Conservation (phyloP, 345 rosid genomes). For the Dipteronia dyeriana region DNA sequence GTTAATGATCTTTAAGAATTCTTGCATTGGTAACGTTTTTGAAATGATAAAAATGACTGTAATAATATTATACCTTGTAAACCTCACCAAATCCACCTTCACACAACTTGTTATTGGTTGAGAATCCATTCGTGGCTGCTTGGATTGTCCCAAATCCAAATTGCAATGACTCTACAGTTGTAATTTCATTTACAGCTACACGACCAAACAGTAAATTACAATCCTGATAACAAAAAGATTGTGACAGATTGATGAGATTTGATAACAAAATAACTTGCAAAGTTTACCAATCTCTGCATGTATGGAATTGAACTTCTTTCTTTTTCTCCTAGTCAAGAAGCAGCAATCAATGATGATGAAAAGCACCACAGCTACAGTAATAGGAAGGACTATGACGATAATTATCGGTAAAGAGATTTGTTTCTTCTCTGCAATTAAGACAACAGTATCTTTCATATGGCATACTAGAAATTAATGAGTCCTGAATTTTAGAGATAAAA, state of each 20-base stretch:
- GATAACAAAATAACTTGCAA: too few species aligned
- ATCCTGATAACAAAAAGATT: too few species aligned
- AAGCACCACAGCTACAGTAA: conserved; percentile 13
- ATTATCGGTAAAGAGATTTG: background rate
- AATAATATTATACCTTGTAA: conserved; percentile 9
- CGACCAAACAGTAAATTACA: too few species aligned
- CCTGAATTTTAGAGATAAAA: too few species aligned
- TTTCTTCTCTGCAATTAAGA: conserved; percentile 9
- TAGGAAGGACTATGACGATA: conserved; percentile 16
- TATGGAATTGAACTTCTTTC: conserved; percentile 14
- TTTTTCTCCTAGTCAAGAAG: conserved; percentile 6
- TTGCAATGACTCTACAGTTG: conserved; percentile 20
- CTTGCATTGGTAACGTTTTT: too few species aligned
- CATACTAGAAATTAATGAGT: background rate
- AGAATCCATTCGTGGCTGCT: conserved; percentile 26
- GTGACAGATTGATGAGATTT: too few species aligned
- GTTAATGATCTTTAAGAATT: background rate
- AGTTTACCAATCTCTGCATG: conserved; percentile 20
- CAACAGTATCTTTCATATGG: background rate
- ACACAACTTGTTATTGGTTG: conserved; percentile 31
- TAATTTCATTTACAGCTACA: conserved; percentile 3
- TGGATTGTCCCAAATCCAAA: conserved; percentile 16
- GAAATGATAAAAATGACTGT: background rate
- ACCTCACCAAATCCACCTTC: conserved; percentile 49
- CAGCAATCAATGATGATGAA: background rate